Percentiles rank a stretch among this genome's conserved stretches.
Evolutionary conservation across 148 eudicot species (phyloP).

Genomic region (Agrostemma githago): DNA sequence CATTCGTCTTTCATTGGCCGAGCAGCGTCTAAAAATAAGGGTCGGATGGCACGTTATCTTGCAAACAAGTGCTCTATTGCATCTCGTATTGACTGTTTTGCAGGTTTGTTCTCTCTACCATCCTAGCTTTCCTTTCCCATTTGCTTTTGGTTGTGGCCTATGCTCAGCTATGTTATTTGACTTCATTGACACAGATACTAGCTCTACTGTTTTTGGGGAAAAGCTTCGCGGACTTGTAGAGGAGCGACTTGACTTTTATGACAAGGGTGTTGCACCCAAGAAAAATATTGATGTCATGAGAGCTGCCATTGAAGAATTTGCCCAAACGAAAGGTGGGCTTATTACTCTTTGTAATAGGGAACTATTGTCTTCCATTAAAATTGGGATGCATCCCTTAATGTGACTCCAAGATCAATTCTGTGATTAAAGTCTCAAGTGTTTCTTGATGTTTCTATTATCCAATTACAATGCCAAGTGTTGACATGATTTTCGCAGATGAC

Average conservation of each 20-base stretch:
- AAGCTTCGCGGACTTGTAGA: conserved; percentile 92
- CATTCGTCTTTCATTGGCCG: conserved; percentile 99
- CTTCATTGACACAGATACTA: conserved; percentile 47
- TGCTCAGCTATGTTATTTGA: conserved; percentile 2
- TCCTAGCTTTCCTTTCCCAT: background rate
- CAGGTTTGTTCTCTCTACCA: conserved; percentile 41
- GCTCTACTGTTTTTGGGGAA: conserved; percentile 72
- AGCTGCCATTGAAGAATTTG: conserved; percentile 57
- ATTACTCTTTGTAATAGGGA: no score
- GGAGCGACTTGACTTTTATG: conserved; percentile 93
- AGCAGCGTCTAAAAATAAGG: conserved; percentile 87
- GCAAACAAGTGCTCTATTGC: conserved; percentile 99
- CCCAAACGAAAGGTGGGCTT: conserved; percentile 43
- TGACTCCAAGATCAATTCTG: background rate
- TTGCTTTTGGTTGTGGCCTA: background rate
- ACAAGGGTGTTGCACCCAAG: conserved; percentile 96
- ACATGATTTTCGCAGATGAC: conserved; percentile 24
- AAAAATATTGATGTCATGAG: conserved; percentile 90
- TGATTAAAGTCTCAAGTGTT: no score
- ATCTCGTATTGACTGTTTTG: conserved; percentile 87
- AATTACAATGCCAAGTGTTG: background rate
- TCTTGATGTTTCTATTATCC: background rate
- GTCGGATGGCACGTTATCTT: conserved; percentile 99
- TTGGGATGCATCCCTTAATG: background rate
- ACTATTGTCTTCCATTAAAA: background rate